These are phyloP conservation scores for Alliaria petiolata DNA, from an alignment of 345 rosid species.

Conservation along the genomic window DNA sequence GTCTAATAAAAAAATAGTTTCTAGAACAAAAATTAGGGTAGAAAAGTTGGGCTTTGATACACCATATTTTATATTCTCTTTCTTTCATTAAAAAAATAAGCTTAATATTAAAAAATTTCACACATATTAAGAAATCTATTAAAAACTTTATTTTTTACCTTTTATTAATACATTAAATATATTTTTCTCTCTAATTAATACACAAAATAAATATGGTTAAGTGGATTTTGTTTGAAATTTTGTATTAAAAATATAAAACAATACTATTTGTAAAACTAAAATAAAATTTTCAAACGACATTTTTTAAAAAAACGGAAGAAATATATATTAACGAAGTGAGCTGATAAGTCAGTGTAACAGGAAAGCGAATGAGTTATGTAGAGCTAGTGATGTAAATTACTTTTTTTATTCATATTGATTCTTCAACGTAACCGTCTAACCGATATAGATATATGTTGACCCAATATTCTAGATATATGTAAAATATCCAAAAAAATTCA, in stretches of 20 bases:
- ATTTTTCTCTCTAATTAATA: no score
- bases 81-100: no score
- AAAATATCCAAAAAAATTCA: not conserved
- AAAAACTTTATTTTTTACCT: no score
- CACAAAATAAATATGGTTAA: no score
- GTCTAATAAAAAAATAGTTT: not conserved
- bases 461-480: not conserved
- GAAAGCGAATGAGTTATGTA: constrained; percentile 3
- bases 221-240: no score
- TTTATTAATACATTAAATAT: no score
- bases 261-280: no score
- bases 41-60: not conserved
- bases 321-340: not conserved
- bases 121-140: no score
- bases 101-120: no score
- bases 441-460: not conserved
- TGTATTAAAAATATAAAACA: no score
- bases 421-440: not conserved
- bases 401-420: not conserved
- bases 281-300: no score
- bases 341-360: not conserved
- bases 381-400: not conserved
- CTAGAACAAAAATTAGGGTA: not conserved
- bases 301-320: no score
- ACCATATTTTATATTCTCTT: not conserved